Percentiles rank a stretch among this genome's conserved stretches.
Conservation (phyloP, 2,329 filamentous ascomycete genomes). For the Venturia oleaginea region DNA sequence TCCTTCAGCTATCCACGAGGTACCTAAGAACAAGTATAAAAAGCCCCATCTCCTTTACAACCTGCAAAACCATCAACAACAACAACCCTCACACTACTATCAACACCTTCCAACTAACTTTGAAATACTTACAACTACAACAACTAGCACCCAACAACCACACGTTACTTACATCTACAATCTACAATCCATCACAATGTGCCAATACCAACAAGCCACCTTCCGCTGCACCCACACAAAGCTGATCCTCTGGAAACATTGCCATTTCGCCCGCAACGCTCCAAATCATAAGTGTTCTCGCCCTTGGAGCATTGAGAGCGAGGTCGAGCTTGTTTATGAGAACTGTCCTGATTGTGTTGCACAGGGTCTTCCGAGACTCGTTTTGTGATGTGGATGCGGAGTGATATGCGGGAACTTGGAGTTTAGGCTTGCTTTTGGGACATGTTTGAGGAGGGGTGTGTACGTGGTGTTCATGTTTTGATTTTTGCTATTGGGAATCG, state of each 20-base stretch:
- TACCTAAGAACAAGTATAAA: neutral
- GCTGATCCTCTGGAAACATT: slow-evolving; percentile 55
- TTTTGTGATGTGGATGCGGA: neutral
- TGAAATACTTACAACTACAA: neutral
- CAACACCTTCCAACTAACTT: neutral
- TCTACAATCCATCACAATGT: slow-evolving; percentile 41
- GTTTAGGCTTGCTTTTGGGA: neutral
- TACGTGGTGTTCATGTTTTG: neutral
- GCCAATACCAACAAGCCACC: slow-evolving; percentile 59
- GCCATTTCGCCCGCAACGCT: slow-evolving; percentile 67
- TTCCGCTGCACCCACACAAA: slow-evolving; percentile 56
- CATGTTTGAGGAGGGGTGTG: neutral
- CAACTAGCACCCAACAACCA: neutral
- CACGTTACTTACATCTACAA: neutral
- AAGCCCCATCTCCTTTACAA: neutral
- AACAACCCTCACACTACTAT: neutral
- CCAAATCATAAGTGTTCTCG: slow-evolving; percentile 59
- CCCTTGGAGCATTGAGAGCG: neutral
- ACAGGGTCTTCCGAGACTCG: neutral
- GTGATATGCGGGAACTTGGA: neutral
- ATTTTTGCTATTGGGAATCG: neutral
- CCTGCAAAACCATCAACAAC: neutral
- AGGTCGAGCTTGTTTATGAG: neutral
- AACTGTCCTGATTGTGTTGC: neutral
- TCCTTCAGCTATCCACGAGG: neutral